phyloP scores from a whole-genome alignment of 208 protist genomes.

The Leishmania tarentolae region DNA sequence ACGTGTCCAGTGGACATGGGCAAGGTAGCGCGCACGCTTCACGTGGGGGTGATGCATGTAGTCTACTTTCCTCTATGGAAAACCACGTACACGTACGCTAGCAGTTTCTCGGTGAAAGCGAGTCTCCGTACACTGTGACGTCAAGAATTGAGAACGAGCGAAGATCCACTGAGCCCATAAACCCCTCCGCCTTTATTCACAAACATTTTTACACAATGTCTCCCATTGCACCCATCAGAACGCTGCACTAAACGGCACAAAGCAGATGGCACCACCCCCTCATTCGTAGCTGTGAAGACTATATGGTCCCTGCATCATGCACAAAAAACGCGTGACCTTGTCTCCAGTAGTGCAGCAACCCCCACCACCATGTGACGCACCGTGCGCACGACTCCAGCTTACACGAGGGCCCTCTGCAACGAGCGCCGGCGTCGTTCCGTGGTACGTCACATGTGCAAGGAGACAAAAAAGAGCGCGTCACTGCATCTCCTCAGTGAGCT shows the following conservation, averaged over 20 bases:
- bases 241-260: constrained; percentile 20
- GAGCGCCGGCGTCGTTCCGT: constrained; percentile 38
- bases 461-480: constrained; percentile 48
- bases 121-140: constrained; percentile 51
- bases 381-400: constrained; percentile 41
- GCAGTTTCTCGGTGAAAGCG: constrained; percentile 33
- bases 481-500: constrained; percentile 53
- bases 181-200: constrained; percentile 24
- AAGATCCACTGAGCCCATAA: not conserved
- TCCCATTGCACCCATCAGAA: constrained; percentile 50
- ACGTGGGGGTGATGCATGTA: constrained; percentile 54
- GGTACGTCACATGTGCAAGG: constrained; percentile 10
- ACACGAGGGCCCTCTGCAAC: constrained; percentile 52
- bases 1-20: constrained; percentile 30
- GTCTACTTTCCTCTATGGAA: constrained; percentile 49
- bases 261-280: constrained; percentile 27
- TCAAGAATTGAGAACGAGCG: constrained; percentile 50
- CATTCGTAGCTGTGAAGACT: constrained; percentile 25
- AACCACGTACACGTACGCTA: constrained; percentile 48
- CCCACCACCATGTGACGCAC: constrained; percentile 39
- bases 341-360: constrained; percentile 26
- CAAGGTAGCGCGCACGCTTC: constrained; percentile 48
- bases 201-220: constrained; percentile 60
- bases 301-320: not conserved
- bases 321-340: constrained; percentile 13